Evolutionary conservation across 768 basidiomycete species (phyloP).

Genomic region (Austroboletus festivus): DNA sequence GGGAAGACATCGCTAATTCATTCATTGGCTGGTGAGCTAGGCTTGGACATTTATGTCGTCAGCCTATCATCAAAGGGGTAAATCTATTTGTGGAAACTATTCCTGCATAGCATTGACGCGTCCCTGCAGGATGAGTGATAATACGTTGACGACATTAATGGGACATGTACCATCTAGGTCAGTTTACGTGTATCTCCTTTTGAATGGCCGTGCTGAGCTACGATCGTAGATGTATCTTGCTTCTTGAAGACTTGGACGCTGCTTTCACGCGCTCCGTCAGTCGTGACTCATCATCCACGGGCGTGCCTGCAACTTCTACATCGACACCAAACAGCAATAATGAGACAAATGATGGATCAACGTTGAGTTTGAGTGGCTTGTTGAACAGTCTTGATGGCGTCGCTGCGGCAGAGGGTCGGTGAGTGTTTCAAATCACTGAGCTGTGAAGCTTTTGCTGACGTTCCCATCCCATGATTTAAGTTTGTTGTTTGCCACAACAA

Average conservation of each 20-base stretch:
- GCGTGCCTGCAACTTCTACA: conserved; percentile 53
- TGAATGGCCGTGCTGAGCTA: conserved; percentile 12
- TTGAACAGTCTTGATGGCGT: conserved; percentile 85
- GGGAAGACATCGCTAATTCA: conserved; percentile 87
- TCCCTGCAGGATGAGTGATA: conserved; percentile 77
- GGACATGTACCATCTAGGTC: conserved; percentile 83
- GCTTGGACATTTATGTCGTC: conserved; percentile 89
- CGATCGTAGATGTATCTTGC: conserved; percentile 72
- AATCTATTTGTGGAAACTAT: conserved; percentile 19
- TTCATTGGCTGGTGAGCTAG: conserved; percentile 79
- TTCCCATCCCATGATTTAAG: conserved; percentile 35
- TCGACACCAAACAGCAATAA: conserved; percentile 38
- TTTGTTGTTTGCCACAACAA: conserved; percentile 87
- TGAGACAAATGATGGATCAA: conserved; percentile 70
- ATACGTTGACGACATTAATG: conserved; percentile 83
- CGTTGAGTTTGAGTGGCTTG: conserved; percentile 79
- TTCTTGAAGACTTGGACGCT: conserved; percentile 91
- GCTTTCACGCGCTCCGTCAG: conserved; percentile 86
- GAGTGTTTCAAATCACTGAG: conserved; percentile 29
- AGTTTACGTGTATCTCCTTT: conserved; percentile 15
- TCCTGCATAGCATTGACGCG: conserved; percentile 7
- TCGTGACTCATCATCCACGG: conserved; percentile 78
- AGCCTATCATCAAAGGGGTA: conserved; percentile 86
- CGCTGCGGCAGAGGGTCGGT: conserved; percentile 84
- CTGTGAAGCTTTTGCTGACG: conserved; percentile 16